Conservation (phyloP, 2,329 filamentous ascomycete species). For the Mycocentrospora acerina region DNA sequence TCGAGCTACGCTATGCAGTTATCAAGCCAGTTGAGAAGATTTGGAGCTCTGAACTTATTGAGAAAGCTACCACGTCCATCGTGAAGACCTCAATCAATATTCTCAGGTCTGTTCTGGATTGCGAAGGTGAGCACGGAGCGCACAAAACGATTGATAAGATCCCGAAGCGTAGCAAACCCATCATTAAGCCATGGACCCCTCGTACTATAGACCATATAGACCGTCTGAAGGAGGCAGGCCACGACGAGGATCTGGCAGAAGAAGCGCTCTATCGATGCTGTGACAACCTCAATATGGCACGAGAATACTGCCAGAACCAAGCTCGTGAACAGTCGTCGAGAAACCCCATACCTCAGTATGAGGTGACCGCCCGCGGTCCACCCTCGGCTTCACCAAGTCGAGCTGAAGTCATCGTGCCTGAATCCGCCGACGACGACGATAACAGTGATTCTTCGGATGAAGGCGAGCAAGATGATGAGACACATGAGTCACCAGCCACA, state of each 20-base stretch:
- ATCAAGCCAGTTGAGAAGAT: slow-evolving; percentile 74
- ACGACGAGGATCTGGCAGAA: slow-evolving; percentile 64
- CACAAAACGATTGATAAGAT: slow-evolving; percentile 64
- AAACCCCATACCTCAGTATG: slow-evolving; percentile 64
- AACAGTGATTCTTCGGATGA: slow-evolving; percentile 30
- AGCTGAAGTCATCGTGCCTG: slow-evolving; percentile 37
- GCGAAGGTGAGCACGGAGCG: slow-evolving; percentile 71
- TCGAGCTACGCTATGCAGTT: slow-evolving; percentile 80
- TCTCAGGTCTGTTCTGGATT: slow-evolving; percentile 72
- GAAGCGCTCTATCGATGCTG: slow-evolving; percentile 85
- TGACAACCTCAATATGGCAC: slow-evolving; percentile 60
- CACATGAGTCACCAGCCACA: slow-evolving; percentile 30
- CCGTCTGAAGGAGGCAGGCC: slow-evolving; percentile 49
- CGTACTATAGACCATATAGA: slow-evolving; percentile 47
- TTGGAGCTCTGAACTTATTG: slow-evolving; percentile 83
- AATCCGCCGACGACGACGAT: slow-evolving; percentile 26
- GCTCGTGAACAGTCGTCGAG: slow-evolving; percentile 59
- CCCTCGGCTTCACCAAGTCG: slow-evolving; percentile 34
- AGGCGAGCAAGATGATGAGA: slow-evolving; percentile 26
- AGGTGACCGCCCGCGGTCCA: slow-evolving; percentile 32
- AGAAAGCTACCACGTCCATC: slow-evolving; percentile 75
- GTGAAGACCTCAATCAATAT: slow-evolving; percentile 82
- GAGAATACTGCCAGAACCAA: slow-evolving; percentile 74
- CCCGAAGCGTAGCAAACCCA: slow-evolving; percentile 48
- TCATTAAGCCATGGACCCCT: slow-evolving; percentile 56